Percentiles rank a stretch among this genome's conserved stretches.
phyloP scores from a whole-genome alignment of 805 yeast genomes.

The Candida parachauliodes region DNA sequence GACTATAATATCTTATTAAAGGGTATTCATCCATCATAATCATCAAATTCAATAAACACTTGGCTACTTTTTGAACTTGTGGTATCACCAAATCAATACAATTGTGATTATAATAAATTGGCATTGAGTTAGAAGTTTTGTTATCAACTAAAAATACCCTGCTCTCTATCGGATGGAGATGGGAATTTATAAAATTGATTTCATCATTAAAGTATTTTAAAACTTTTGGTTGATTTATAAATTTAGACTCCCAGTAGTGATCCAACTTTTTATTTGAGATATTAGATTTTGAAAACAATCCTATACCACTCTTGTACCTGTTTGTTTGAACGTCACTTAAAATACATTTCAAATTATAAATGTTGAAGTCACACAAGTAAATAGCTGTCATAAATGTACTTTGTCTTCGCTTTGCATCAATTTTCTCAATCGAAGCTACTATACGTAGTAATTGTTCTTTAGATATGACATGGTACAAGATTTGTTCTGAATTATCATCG shows the following conservation, averaged over 20 bases:
- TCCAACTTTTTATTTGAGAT: conserved; percentile 2
- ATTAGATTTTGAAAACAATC: conserved; percentile 63
- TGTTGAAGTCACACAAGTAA: conserved; percentile 69
- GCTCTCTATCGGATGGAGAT: conserved; percentile 62
- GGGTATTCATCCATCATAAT: conserved; percentile 86
- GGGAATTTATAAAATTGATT: conserved; percentile 29
- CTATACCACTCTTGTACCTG: conserved; percentile 73
- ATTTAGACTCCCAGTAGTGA: conserved; percentile 14
- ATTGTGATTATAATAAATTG: conserved; percentile 63
- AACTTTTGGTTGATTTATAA: conserved; percentile 28
- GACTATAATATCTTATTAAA: conserved; percentile 66
- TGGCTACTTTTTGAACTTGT: conserved; percentile 58
- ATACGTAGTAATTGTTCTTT: conserved; percentile 47
- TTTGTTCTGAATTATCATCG: conserved; percentile 51
- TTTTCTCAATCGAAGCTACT: conserved; percentile 61
- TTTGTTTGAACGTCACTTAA: conserved; percentile 67
- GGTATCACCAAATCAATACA: conserved; percentile 60
- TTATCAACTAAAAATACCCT: conserved; percentile 67
- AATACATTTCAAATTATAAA: conserved; percentile 70
- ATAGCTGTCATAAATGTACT: conserved; percentile 72
- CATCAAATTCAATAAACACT: conserved; percentile 67
- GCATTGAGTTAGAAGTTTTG: conserved; percentile 53
- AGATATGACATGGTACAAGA: conserved; percentile 46
- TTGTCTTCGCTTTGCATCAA: conserved; percentile 59
- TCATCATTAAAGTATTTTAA: conserved; percentile 24